A percentile compares a stretch with the other conserved stretches of the same genome.
Conservation (phyloP, 768 basidiomycete genomes). For the Pleurotus salmoneostramineus region DNA sequence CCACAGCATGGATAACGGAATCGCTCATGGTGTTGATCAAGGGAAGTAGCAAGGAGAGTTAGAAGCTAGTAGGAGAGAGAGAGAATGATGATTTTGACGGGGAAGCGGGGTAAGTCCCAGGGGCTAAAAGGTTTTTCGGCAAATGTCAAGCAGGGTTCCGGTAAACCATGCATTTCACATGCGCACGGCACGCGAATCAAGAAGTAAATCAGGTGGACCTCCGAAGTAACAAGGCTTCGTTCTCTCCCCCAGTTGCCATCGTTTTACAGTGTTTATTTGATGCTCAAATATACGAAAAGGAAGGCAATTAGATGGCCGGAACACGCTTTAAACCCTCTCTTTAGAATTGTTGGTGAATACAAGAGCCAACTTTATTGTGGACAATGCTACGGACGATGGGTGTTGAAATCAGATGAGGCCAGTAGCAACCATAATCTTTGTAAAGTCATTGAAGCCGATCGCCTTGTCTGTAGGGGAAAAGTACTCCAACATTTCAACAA, state of each 20-base stretch:
- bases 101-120: not conserved
- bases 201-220: not conserved
- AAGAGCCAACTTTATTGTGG: no score
- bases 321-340: no score
- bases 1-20: constrained; percentile 80
- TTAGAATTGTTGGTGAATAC: no score
- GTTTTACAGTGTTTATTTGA: no score
- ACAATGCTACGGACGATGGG: no score
- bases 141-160: not conserved
- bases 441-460: constrained; percentile 66
- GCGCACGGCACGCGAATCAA: constrained; percentile 5
- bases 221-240: not conserved
- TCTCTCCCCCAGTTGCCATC: no score
- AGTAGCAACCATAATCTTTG: constrained; percentile 67
- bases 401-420: no score
- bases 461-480: constrained; percentile 75
- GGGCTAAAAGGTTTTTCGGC: not conserved
- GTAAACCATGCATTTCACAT: constrained; percentile 16
- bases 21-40: constrained; percentile 52
- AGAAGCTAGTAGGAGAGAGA: not conserved
- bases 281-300: no score
- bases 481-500: constrained; percentile 74
- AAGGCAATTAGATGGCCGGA: no score
- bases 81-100: not conserved
- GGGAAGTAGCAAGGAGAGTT: constrained; percentile 44